Conservation (phyloP, 805 yeast genomes). For the Teunomyces stri region DNA sequence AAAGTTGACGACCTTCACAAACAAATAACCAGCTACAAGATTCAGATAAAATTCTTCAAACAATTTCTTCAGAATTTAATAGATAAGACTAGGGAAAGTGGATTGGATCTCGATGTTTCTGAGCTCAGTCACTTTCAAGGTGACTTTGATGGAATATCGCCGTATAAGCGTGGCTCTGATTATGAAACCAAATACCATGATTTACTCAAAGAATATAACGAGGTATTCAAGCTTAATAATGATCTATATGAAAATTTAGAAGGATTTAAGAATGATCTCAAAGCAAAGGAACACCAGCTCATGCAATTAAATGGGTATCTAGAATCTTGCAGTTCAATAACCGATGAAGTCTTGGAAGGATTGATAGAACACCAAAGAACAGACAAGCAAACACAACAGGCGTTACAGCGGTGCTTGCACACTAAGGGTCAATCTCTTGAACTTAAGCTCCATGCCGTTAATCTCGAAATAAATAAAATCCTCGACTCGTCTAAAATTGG, state of each 20-base stretch:
- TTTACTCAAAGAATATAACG: constrained; percentile 29
- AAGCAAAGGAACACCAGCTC: constrained; percentile 25
- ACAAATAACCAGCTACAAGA: constrained; percentile 35
- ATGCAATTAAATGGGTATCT: constrained; percentile 12
- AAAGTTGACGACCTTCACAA: constrained; percentile 31
- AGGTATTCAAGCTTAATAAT: constrained; percentile 34
- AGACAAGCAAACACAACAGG: constrained; percentile 15
- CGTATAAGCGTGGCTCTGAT: constrained; percentile 10
- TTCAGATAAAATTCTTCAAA: constrained; percentile 38
- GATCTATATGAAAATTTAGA: constrained; percentile 38
- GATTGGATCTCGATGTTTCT: constrained; percentile 12
- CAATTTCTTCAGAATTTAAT: constrained; percentile 38
- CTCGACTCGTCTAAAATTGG: constrained; percentile 7
- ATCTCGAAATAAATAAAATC: constrained; percentile 16
- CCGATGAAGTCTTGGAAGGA: constrained; percentile 19
- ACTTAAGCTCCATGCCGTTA: constrained; percentile 21
- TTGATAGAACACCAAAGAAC: constrained; percentile 18
- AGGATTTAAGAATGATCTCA: constrained; percentile 29
- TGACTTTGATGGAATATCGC: constrained; percentile 12
- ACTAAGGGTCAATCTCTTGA: constrained; percentile 16
- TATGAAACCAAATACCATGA: constrained; percentile 19
- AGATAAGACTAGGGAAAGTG: constrained; percentile 7
- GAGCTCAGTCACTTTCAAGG: constrained; percentile 22
- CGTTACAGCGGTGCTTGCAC: constrained; percentile 15
- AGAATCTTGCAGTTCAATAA: constrained; percentile 13